Conservation (phyloP, 169 alveolate genomes). For the Theileria orientalis region DNA sequence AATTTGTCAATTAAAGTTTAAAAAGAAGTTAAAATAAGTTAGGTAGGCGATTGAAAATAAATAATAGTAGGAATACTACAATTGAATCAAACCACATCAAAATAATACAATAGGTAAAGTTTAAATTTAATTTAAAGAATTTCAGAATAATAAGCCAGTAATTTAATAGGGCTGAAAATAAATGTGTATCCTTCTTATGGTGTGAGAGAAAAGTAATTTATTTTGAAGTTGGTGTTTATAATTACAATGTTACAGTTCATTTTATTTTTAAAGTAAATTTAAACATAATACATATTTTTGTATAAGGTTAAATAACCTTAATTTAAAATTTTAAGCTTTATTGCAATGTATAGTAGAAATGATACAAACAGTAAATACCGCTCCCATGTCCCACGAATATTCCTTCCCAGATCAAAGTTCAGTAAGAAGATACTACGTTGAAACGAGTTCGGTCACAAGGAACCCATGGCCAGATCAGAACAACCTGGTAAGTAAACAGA, state of each 20-base stretch:
- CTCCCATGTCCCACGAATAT: slow-evolving; percentile 14
- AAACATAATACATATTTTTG: not conserved
- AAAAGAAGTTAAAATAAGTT: too few species aligned
- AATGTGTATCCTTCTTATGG: not conserved
- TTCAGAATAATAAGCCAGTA: not conserved
- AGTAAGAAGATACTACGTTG: slow-evolving; percentile 57
- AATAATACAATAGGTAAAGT: too few species aligned
- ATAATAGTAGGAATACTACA: too few species aligned
- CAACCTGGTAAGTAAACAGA: slow-evolving; percentile 20
- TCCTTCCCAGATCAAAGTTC: slow-evolving; percentile 31
- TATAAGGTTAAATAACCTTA: too few species aligned
- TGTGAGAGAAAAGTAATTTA: not conserved
- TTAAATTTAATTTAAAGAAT: not conserved
- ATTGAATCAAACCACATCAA: too few species aligned
- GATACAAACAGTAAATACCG: slow-evolving; percentile 5
- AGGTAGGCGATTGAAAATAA: too few species aligned
- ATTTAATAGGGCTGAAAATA: not conserved
- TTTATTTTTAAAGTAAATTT: not conserved
- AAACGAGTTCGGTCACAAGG: slow-evolving; percentile 1
- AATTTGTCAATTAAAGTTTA: too few species aligned
- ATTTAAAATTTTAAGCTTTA: not conserved
- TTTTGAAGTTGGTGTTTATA: not conserved
- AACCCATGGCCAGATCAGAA: not conserved
- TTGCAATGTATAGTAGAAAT: not conserved
- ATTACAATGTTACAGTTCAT: not conserved